A percentile compares a stretch with the other conserved stretches of the same genome.
phyloP scores from a whole-genome alignment of 1,284 basidiomycete species.

The Leccinum subrobustum region DNA sequence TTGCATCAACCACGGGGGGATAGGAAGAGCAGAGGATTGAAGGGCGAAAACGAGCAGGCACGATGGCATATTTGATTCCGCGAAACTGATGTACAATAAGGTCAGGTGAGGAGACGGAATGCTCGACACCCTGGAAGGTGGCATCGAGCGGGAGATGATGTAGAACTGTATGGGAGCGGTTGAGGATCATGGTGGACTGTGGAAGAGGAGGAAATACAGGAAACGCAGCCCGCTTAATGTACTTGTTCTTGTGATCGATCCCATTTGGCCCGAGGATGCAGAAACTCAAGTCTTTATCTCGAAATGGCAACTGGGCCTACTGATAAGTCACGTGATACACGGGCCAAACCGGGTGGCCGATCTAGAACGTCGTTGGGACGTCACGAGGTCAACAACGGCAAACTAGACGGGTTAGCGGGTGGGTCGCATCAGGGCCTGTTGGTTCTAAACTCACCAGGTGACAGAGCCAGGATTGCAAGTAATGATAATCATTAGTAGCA shows the following conservation, averaged over 20 bases:
- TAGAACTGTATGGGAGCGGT: constrained; percentile 30
- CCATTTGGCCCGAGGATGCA: constrained; percentile 15
- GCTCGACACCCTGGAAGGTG: constrained; percentile 62
- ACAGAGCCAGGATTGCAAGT: background rate
- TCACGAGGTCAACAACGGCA: constrained; percentile 14
- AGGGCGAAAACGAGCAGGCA: constrained; percentile 73
- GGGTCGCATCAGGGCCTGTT: background rate
- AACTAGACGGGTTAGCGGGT: constrained; percentile 6
- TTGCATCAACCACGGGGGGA: constrained; percentile 55
- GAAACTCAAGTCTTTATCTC: constrained; percentile 24
- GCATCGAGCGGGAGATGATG: constrained; percentile 57
- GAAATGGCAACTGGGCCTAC: constrained; percentile 21
- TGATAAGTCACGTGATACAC: constrained; percentile 26
- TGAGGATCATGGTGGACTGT: constrained; percentile 26
- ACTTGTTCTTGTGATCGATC: constrained; percentile 28
- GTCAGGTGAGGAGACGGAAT: constrained; percentile 54
- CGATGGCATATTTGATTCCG: constrained; percentile 70
- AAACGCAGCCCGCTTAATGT: constrained; percentile 1
- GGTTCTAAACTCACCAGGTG: background rate
- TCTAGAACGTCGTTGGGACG: background rate
- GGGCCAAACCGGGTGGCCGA: constrained; percentile 21
- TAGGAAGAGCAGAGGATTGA: constrained; percentile 59
- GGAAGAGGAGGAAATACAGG: constrained; percentile 1
- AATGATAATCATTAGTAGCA: background rate
- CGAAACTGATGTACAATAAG: constrained; percentile 65